phyloP scores from a whole-genome alignment of 345 rosid genomes.

The Lumnitzera littorea region DNA sequence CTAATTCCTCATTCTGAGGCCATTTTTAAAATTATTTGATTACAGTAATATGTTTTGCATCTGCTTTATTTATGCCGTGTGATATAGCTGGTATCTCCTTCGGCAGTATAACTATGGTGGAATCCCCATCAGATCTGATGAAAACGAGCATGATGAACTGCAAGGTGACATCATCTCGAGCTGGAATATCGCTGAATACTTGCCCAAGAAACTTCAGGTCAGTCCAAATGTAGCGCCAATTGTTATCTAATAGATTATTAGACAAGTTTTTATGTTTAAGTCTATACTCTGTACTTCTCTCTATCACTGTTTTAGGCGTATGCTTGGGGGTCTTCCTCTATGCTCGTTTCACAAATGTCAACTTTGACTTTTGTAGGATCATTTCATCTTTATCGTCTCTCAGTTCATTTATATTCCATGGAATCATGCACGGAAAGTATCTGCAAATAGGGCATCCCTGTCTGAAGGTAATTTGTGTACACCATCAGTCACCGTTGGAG shows the following conservation, averaged over 20 bases:
- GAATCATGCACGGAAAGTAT: constrained; percentile 58
- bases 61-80: no score
- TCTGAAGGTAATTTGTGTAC: constrained; percentile 46
- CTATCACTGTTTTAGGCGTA: no score
- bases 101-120: constrained; percentile 82
- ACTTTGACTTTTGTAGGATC: constrained; percentile 47
- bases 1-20: no score
- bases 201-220: constrained; percentile 83
- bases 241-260: no score
- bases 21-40: no score
- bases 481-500: constrained; percentile 54
- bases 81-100: neutral
- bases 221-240: neutral
- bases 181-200: constrained; percentile 74
- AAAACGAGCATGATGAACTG: constrained; percentile 35
- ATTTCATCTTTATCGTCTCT: constrained; percentile 69
- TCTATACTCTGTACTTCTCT: no score
- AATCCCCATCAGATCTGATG: constrained; percentile 58
- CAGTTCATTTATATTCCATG: constrained; percentile 86
- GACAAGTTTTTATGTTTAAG: no score
- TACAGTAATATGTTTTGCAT: no score
- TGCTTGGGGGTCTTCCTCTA: no score
- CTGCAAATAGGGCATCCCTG: constrained; percentile 31
- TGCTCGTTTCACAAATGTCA: no score
- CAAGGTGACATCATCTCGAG: constrained; percentile 75